Evolutionary conservation across 75 land plant species (phyloP).

Genomic region (Pinus albicaulis): DNA sequence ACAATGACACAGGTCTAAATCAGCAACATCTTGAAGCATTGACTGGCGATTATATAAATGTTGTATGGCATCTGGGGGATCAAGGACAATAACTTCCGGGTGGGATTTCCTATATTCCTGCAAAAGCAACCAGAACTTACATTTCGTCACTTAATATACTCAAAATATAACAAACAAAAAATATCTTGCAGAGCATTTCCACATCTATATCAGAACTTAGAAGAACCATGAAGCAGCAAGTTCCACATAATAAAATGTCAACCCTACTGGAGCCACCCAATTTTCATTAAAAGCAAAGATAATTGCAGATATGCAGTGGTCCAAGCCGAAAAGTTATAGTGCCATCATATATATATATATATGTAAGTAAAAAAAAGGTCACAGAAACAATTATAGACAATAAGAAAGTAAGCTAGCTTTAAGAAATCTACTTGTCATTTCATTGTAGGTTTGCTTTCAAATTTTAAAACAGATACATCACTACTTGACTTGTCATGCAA

Average conservation of each 20-base stretch:
- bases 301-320: not conserved
- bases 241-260: not conserved
- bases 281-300: not conserved
- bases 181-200: not conserved
- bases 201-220: not conserved
- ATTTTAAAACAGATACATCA: not conserved
- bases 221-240: not conserved
- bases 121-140: slow-evolving; percentile 1
- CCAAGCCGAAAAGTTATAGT: not conserved
- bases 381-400: not conserved
- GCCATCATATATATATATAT: not conserved
- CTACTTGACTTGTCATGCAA: not conserved
- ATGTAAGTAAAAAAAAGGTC: not conserved
- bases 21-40: slow-evolving; percentile 87
- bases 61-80: slow-evolving; percentile 88
- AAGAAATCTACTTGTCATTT: not conserved
- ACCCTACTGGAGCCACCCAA: not conserved
- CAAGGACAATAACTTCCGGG: slow-evolving; percentile 89
- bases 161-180: not conserved
- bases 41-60: slow-evolving; percentile 87
- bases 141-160: not conserved
- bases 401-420: not conserved
- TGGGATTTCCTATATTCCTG: slow-evolving; percentile 68
- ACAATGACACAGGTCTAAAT: slow-evolving; percentile 52
- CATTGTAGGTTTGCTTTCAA: not conserved